Evolutionary conservation across 768 basidiomycete species (phyloP).

Genomic region (Cystobasidiopsis lactophilus): DNA sequence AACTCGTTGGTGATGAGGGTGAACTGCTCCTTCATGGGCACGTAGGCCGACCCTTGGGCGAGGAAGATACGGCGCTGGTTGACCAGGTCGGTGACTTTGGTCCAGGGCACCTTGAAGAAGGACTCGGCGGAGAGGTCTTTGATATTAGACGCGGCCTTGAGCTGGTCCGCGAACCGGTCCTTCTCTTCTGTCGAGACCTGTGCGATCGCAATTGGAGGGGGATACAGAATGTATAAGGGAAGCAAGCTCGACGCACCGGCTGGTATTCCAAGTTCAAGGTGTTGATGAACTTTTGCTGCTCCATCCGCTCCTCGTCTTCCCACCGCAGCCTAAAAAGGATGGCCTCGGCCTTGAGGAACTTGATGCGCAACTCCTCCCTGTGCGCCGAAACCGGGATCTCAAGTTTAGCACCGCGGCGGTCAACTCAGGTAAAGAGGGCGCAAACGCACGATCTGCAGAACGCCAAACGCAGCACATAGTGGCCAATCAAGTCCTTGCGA

Average conservation of each 20-base stretch:
- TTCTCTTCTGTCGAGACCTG: constrained; percentile 45
- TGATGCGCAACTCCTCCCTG: constrained; percentile 69
- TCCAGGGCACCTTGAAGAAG: constrained; percentile 92
- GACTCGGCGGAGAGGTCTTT: constrained; percentile 34
- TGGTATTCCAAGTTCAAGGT: constrained; percentile 28
- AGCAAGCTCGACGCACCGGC: constrained; percentile 12
- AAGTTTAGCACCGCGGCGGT: neutral
- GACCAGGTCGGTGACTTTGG: constrained; percentile 76
- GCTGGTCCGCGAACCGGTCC: constrained; percentile 28
- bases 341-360: constrained; percentile 75
- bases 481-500: constrained; percentile 63
- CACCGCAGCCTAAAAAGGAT: constrained; percentile 65
- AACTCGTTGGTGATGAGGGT: constrained; percentile 79
- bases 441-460: constrained; percentile 80
- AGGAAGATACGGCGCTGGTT: constrained; percentile 58
- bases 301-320: constrained; percentile 40
- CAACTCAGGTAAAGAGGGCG: neutral
- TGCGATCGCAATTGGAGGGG: neutral
- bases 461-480: constrained; percentile 79
- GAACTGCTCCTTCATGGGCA: constrained; percentile 38
- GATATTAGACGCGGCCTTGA: constrained; percentile 32
- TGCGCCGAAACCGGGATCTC: neutral
- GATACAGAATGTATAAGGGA: neutral
- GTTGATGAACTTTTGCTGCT: constrained; percentile 34
- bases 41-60: constrained; percentile 65